These are phyloP conservation scores for Colletotrichum trifolii DNA, from an alignment of 2,329 filamentous ascomycete genomes.

Conservation along the genomic window DNA sequence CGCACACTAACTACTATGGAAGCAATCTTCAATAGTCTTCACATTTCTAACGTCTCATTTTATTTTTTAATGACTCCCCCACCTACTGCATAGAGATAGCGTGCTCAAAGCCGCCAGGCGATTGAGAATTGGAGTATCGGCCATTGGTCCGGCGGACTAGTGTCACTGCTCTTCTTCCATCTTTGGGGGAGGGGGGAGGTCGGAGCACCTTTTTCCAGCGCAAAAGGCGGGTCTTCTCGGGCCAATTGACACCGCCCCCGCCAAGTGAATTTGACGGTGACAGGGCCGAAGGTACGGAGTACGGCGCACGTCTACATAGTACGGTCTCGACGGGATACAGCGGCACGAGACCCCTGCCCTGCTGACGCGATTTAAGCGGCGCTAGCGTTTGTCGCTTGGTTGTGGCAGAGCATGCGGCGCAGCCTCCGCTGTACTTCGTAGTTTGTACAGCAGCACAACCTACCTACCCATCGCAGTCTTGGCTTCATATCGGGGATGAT, in stretches of 20 bases:
- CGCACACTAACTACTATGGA: no score
- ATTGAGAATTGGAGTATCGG: conserved; percentile 24
- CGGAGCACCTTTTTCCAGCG: conserved; percentile 6
- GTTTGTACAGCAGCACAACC: not conserved
- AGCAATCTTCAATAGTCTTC: no score
- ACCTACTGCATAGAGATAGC: conserved; percentile 24
- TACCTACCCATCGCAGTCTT: conserved; percentile 22
- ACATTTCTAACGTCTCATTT: not conserved
- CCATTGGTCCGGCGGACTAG: conserved; percentile 20
- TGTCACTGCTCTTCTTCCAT: not conserved
- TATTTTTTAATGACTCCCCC: not conserved
- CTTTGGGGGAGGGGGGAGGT: conserved; percentile 5
- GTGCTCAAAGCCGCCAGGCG: not conserved
- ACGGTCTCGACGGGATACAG: not conserved
- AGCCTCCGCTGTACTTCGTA: conserved; percentile 3
- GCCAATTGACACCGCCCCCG: conserved; percentile 31
- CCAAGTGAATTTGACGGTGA: not conserved
- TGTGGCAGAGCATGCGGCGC: conserved; percentile 5
- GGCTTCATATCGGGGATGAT: conserved; percentile 26
- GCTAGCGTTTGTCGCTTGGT: conserved; percentile 15
- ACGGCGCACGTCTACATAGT: not conserved
- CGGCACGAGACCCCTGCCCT: conserved; percentile 23
- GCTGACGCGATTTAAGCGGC: conserved; percentile 13
- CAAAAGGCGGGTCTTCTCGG: not conserved
- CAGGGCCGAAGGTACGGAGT: not conserved